A percentile compares a stretch with the other conserved stretches of the same genome.
Conservation (phyloP, 139 green algal species). For the Ettlia oleoabundans region DNA sequence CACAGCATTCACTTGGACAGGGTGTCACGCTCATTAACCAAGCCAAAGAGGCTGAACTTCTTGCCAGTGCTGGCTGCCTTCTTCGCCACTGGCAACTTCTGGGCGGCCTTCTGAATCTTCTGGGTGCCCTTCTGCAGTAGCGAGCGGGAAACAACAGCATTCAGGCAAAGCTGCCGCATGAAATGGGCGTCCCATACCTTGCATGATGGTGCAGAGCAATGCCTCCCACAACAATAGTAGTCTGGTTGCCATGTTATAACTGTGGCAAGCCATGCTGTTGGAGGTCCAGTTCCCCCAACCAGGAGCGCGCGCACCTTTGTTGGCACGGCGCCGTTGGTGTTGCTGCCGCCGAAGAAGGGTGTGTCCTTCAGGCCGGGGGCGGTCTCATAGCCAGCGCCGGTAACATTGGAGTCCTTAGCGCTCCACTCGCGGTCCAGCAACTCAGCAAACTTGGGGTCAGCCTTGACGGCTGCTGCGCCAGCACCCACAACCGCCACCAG, state of each 20-base stretch:
- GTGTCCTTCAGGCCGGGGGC: slow-evolving; percentile 41
- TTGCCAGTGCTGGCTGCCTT: background rate
- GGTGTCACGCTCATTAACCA: background rate
- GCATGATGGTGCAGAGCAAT: too few relatives aligned
- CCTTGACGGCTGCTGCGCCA: background rate
- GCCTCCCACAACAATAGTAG: too few relatives aligned
- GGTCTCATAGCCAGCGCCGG: slow-evolving; percentile 38
- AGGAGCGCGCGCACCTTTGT: slow-evolving; percentile 4
- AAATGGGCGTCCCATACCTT: too few relatives aligned
- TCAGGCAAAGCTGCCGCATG: slow-evolving; percentile 16
- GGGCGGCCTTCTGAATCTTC: background rate
- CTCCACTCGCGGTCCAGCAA: slow-evolving; percentile 12
- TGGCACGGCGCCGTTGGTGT: slow-evolving; percentile 5
- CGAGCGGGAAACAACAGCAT: background rate
- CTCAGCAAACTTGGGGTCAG: slow-evolving; percentile 36
- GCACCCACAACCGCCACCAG: slow-evolving; percentile 26
- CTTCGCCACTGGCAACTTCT: too few relatives aligned
- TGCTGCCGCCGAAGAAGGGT: slow-evolving; percentile 44
- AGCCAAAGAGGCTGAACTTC: too few relatives aligned
- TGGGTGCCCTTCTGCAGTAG: background rate
- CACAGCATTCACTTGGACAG: background rate
- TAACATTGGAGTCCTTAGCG: slow-evolving; percentile 22
- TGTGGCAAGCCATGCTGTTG: background rate
- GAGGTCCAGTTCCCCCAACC: background rate
- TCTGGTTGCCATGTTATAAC: too few relatives aligned